Evolutionary conservation across 2,329 filamentous ascomycete species (phyloP), one percentile per base, ranked within the genome.

Genomic region (Clarireedia sp.): DNA sequence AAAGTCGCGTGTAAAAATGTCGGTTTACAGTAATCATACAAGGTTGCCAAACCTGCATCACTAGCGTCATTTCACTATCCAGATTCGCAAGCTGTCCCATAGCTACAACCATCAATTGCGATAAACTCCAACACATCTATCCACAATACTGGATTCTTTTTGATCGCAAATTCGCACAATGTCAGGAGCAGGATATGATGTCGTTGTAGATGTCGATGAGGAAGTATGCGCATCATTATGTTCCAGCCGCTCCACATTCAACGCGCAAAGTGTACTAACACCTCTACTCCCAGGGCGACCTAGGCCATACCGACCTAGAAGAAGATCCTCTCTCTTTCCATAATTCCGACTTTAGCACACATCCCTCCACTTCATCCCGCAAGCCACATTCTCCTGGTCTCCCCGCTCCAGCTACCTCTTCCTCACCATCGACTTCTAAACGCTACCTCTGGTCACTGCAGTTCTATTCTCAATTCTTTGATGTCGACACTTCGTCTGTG

Each of bases 401-500:
- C 2, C 82, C 81, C 0, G 74, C 75, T 1, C 82, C 81, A 1
- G 81, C 69, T 12, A 84, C 82, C 17, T 74, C 80, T 2, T 71
- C 75, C 19, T 69, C 68, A 17, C 46, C 37, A 14, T 71, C 71
- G n/a, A 73, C 73, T 16, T 79, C 81, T 58, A 97, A 97, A 74
- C 89, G 89, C 67, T 90, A 86, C 75, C 87, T 97, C 61, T 99
- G 94, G 94, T 85, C 85, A 46, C 78, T 97, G 60, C 83, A 84
- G 56, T 99, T 96, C 78, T 99, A 99, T 75, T 84, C 90, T 55
- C 94, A 96, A 74, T 97, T 94, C 81, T 99, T 99, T 75, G 94
- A 99, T 69, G 92, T 99, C 61, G 94, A 99, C 74, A 97, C 94
- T 1, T 85, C 82, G 58, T 89, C 94, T 52, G 91, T 99, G 19